These are phyloP conservation scores for Sclerotinia subarctica DNA, from an alignment of 2,329 filamentous ascomycete species.

Conservation along the genomic window DNA sequence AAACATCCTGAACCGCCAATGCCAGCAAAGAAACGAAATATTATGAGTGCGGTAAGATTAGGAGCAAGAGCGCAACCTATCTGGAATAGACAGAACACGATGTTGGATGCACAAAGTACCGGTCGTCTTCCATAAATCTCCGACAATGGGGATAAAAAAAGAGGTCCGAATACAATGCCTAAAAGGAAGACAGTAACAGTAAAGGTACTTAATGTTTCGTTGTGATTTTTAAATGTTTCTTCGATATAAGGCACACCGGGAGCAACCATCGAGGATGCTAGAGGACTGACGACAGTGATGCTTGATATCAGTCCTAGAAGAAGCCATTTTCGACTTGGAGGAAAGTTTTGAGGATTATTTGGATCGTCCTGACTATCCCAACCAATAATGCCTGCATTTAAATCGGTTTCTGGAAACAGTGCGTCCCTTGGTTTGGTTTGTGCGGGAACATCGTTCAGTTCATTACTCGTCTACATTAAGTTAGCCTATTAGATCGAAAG, in stretches of 20 bases:
- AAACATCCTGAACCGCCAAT: conserved; percentile 46
- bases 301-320: conserved; percentile 18
- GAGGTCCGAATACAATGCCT: conserved; percentile 55
- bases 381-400: conserved; percentile 42
- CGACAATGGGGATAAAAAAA: conserved; percentile 55
- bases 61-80: conserved; percentile 62
- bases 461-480: not conserved
- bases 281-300: conserved; percentile 29
- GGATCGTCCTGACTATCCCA: conserved; percentile 26
- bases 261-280: conserved; percentile 44
- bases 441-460: not conserved
- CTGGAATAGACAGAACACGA: conserved; percentile 59
- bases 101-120: conserved; percentile 54
- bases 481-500: not conserved
- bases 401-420: conserved; percentile 38
- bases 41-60: conserved; percentile 43
- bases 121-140: conserved; percentile 62
- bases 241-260: conserved; percentile 39
- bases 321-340: conserved; percentile 18
- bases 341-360: conserved; percentile 24
- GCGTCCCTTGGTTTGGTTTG: not conserved
- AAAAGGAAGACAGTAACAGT: conserved; percentile 51
- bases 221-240: conserved; percentile 26
- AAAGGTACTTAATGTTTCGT: conserved; percentile 23
- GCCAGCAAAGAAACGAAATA: conserved; percentile 48